Base-by-base conservation (phyloP, 371 early-diverging fungal species). In the Amoeboaphelidium protococcarum region DNA sequence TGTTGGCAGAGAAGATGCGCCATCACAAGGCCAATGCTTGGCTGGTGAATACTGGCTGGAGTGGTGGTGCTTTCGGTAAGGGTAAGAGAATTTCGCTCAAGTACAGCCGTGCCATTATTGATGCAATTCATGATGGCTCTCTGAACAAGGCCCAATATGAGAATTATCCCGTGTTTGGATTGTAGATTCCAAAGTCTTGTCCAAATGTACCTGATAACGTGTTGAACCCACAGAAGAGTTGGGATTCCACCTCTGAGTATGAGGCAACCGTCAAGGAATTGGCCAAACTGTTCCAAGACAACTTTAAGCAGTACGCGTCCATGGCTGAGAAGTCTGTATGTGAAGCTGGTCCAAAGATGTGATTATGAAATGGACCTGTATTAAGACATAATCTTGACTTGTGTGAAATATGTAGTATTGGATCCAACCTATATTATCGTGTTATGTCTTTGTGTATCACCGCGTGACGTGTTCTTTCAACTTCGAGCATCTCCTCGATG, bases 41-140 rank as follows among this genome's bases (percentile, higher is more conserved):
- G 90, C 67, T 94, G 62, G 77, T 94, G 70, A 94, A 94, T 77
- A 94, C 95, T 41, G 95, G 95, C 45, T 94, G 95, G 92, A 82
- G 70, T 60, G 90, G 92, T 58, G 95, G 92, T 45, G 70, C 74
- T 19, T 87, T 83, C 61, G 84, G 83, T 52, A 62, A 65, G 20
- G 88, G 88, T 50, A 75, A 80, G 70, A 82, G 95, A 44, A 85
- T 88, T 56, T 66, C 88, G 40, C 79, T 94, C 55, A 87, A 84
- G 68, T 86, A 89, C 70, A 82, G 90, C 40, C 83, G 95, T 50
- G 89, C 87, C 45, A 89, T 94, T 61, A 73, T 94, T 54, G 92
- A 94, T 56, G 79, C 91, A 42, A 88, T 94, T 62, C 47, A 47
- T 40, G 73, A 63, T 42, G 90, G 90, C 46, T 82, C 81, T 58